Conservation (phyloP, 164 flowering plant species). For the Liriodendron chinense region DNA sequence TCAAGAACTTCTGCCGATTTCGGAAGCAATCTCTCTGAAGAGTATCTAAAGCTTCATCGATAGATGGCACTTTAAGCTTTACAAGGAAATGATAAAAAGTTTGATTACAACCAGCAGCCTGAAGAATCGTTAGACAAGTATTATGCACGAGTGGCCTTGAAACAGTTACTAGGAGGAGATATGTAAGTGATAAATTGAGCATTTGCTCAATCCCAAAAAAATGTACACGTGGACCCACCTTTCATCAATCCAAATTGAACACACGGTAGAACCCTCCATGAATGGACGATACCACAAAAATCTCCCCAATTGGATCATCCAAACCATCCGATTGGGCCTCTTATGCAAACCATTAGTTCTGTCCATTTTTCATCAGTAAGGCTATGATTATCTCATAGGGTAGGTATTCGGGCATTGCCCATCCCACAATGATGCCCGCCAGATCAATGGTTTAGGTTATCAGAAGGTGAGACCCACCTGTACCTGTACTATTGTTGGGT, state of each 20-base stretch:
- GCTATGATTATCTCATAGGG: too few species aligned
- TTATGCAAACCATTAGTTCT: too few species aligned
- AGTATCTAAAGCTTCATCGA: not conserved
- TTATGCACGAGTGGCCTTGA: not conserved
- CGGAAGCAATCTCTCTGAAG: not conserved
- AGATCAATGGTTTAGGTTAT: not conserved
- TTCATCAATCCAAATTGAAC: not conserved
- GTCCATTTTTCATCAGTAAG: too few species aligned
- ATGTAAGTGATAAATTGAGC: not conserved
- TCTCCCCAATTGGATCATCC: too few species aligned
- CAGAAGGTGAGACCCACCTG: not conserved
- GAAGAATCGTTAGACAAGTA: constrained; percentile 11
- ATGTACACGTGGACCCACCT: constrained; percentile 9
- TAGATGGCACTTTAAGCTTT: constrained; percentile 9
- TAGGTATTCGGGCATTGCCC: too few species aligned
- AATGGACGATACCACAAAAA: not conserved
- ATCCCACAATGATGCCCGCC: too few species aligned
- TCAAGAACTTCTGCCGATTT: not conserved
- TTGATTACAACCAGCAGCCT: constrained; percentile 15
- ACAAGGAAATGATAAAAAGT: constrained; percentile 17
- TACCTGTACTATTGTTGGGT: not conserved
- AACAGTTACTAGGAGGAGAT: not conserved
- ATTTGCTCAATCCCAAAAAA: not conserved
- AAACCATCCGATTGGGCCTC: too few species aligned
- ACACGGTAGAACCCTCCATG: not conserved